phyloP scores from a whole-genome alignment of 805 yeast species.

The Candida cerambycidarum region DNA sequence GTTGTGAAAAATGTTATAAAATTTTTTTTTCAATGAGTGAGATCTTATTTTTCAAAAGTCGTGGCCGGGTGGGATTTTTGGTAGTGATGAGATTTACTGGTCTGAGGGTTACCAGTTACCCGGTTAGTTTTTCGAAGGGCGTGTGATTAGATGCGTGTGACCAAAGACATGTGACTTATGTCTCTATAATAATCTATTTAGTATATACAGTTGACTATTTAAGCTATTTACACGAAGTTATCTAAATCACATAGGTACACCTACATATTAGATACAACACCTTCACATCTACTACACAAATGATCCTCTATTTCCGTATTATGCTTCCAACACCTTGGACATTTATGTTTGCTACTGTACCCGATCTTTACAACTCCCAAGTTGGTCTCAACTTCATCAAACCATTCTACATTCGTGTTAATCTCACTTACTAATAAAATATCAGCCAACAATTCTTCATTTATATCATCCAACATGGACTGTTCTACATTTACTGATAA shows the following conservation, averaged over 20 bases:
- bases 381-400: conserved; percentile 19
- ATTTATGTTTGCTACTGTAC: conserved; percentile 54
- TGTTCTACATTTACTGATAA: conserved; percentile 39
- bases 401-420: conserved; percentile 14
- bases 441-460: conserved; percentile 30
- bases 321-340: conserved; percentile 95
- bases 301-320: conserved; percentile 49
- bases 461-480: background rate
- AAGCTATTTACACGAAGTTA: too few species aligned
- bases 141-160: too few species aligned
- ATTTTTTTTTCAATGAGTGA: conserved; percentile 5
- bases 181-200: too few species aligned
- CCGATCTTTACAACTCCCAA: conserved; percentile 29
- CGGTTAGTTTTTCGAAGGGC: too few species aligned
- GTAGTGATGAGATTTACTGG: conserved; percentile 1
- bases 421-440: conserved; percentile 67
- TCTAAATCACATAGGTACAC: too few species aligned
- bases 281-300: conserved; percentile 67
- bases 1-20: background rate
- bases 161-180: background rate
- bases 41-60: conserved; percentile 2
- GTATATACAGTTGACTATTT: too few species aligned
- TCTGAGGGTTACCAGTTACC: conserved; percentile 1
- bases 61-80: background rate
- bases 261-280: too few species aligned